Evolutionary conservation across 345 rosid genomes (phyloP).

Genomic region (Heritiera fomes): DNA sequence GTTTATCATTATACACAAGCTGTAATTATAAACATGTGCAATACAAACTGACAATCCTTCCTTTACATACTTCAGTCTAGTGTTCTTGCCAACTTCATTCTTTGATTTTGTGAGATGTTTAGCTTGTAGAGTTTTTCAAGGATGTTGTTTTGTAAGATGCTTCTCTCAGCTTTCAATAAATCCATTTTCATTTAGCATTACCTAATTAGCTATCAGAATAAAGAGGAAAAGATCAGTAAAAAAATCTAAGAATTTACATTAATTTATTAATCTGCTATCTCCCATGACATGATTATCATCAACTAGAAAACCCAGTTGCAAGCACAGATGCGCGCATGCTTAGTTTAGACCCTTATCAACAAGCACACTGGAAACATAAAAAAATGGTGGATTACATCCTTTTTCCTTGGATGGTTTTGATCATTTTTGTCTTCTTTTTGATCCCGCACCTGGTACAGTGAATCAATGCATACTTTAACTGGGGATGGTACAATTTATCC

Average conservation of each 20-base stretch:
- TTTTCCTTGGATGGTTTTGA: not conserved
- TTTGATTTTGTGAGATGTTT: too few species aligned
- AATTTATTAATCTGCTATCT: not conserved
- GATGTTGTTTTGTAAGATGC: too few species aligned
- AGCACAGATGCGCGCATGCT: not conserved
- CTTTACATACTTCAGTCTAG: too few species aligned
- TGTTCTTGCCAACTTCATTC: too few species aligned
- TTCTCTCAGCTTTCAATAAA: not conserved
- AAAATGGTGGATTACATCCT: not conserved
- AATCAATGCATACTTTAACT: not conserved
- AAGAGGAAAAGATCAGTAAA: not conserved
- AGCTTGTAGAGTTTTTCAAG: too few species aligned
- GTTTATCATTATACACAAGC: too few species aligned
- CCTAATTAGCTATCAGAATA: not conserved
- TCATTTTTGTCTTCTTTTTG: not conserved
- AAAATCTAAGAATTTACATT: not conserved
- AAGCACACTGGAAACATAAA: not conserved
- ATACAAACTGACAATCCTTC: too few species aligned
- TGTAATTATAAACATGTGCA: too few species aligned
- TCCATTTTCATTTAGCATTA: too few species aligned
- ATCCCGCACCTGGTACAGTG: not conserved
- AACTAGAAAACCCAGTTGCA: not conserved
- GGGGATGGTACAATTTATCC: not conserved
- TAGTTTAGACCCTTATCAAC: not conserved
- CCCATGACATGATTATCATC: conserved; percentile 8